A percentile compares a stretch with the other conserved stretches of the same genome.
These are phyloP conservation scores for Saccharomycopsis oosterbeekiorum DNA, from an alignment of 805 yeast genomes.

Conservation along the genomic window DNA sequence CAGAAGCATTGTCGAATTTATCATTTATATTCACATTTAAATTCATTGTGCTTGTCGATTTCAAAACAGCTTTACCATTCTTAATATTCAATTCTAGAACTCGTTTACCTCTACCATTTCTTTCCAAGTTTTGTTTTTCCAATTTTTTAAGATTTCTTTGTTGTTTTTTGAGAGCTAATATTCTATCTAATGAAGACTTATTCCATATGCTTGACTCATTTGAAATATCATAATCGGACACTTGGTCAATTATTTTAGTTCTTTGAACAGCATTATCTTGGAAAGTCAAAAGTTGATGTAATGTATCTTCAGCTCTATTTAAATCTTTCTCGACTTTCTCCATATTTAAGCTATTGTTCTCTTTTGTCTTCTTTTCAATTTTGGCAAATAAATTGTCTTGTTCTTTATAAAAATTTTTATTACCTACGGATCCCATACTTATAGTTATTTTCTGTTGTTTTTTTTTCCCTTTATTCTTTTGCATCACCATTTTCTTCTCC, in stretches of 20 bases:
- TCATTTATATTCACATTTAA: conserved; percentile 25
- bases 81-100: conserved; percentile 69
- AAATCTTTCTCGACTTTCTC: conserved; percentile 31
- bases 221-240: conserved; percentile 72
- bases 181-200: conserved; percentile 70
- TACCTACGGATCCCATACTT: conserved; percentile 50
- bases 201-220: conserved; percentile 66
- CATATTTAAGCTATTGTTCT: conserved; percentile 26
- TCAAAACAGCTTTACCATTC: conserved; percentile 69
- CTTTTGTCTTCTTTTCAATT: conserved; percentile 40
- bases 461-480: conserved; percentile 23
- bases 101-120: conserved; percentile 65
- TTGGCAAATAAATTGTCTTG: conserved; percentile 56
- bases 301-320: conserved; percentile 56
- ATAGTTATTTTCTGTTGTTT: conserved; percentile 38
- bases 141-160: conserved; percentile 62
- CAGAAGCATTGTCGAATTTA: conserved; percentile 28
- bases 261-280: conserved; percentile 85
- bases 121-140: conserved; percentile 45
- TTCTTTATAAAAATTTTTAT: conserved; percentile 48
- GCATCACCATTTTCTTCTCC: conserved; percentile 24
- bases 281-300: conserved; percentile 65
- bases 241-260: conserved; percentile 87
- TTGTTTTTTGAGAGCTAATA: conserved; percentile 76
- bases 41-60: conserved; percentile 30